phyloP scores from a whole-genome alignment of 805 yeast genomes.

The Lipomyces sp. region DNA sequence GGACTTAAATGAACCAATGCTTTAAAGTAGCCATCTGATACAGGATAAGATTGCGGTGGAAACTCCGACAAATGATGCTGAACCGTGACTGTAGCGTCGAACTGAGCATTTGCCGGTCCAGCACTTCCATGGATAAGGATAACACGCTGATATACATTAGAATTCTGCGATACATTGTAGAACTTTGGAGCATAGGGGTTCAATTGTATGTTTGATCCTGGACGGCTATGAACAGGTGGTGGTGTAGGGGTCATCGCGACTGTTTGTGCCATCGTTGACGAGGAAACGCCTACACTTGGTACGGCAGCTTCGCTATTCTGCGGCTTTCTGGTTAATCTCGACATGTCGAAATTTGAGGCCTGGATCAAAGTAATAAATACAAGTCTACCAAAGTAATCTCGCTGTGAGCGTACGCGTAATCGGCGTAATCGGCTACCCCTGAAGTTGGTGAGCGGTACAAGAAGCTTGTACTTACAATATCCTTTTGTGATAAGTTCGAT shows the following conservation, averaged over 20 bases:
- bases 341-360: neutral
- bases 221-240: conserved; percentile 1
- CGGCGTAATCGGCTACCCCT: neutral
- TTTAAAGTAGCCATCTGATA: conserved; percentile 73
- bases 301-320: neutral
- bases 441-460: neutral
- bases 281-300: neutral
- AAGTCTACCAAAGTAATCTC: neutral
- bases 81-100: conserved; percentile 52
- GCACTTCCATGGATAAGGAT: conserved; percentile 48
- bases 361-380: neutral
- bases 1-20: conserved; percentile 71
- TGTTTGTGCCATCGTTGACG: neutral
- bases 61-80: conserved; percentile 52
- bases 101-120: conserved; percentile 39
- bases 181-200: conserved; percentile 23
- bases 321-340: neutral
- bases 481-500: neutral
- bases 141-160: conserved; percentile 40
- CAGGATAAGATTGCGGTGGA: conserved; percentile 74
- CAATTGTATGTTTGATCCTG: neutral
- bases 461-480: neutral
- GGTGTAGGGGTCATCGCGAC: neutral
- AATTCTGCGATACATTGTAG: conserved; percentile 22
- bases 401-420: too few species aligned